Evolutionary conservation across 306 rosid genomes (phyloP).

Genomic region (Oxytropis ochrocephala): DNA sequence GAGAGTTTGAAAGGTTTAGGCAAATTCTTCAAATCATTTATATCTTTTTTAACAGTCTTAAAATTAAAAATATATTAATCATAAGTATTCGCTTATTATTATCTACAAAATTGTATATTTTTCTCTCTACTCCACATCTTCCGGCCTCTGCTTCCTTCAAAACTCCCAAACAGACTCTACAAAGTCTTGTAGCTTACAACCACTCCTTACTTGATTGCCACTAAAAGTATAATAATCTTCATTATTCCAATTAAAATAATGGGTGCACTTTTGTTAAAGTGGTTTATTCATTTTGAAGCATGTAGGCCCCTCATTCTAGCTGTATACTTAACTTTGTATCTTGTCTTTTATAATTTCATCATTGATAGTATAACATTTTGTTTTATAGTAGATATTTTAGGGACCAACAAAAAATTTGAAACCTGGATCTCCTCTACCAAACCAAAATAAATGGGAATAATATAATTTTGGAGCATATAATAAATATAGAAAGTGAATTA

Average conservation of each 20-base stretch:
- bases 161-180: no score
- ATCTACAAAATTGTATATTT: no score
- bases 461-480: background rate
- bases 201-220: no score
- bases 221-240: background rate
- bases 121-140: no score
- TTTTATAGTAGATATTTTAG: no score
- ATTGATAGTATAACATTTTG: background rate
- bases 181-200: background rate
- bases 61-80: no score
- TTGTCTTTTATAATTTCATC: background rate
- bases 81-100: no score
- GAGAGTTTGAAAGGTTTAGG: no score
- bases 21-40: no score
- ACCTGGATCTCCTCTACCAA: background rate
- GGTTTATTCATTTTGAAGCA: conserved; percentile 12
- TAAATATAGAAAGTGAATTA: no score
- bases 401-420: background rate
- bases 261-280: conserved; percentile 35
- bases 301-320: conserved; percentile 25
- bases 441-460: background rate
- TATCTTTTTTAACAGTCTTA: no score
- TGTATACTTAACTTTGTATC: background rate
- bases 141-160: no score
- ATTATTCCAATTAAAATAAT: background rate